Evolutionary conservation across 495 filamentous ascomycete genomes (phyloP).

Genomic region (Hamigera avellanea): DNA sequence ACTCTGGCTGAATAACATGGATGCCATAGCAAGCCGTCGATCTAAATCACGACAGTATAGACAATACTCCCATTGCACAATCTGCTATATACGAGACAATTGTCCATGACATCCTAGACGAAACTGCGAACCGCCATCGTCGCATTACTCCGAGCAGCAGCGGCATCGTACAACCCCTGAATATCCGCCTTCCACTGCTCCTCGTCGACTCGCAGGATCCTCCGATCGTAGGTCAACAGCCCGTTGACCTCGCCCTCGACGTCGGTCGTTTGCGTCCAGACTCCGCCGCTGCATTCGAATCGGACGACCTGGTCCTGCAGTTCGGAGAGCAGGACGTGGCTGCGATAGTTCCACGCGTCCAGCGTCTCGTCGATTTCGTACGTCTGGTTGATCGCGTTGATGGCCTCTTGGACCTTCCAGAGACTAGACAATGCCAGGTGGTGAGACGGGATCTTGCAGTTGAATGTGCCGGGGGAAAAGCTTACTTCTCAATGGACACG

Average conservation of each 20-base stretch:
- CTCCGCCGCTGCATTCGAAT: constrained; percentile 45
- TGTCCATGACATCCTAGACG: no score
- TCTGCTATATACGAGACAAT: no score
- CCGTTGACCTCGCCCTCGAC: constrained; percentile 69
- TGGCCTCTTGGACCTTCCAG: constrained; percentile 47
- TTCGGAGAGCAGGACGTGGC: constrained; percentile 36
- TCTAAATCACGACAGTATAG: no score
- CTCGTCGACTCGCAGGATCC: constrained; percentile 39
- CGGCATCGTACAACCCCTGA: constrained; percentile 44
- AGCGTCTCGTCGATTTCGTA: constrained; percentile 50
- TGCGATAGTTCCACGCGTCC: no score
- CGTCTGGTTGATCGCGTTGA: constrained; percentile 48
- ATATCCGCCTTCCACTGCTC: constrained; percentile 51
- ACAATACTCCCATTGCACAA: no score
- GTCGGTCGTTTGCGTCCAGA: constrained; percentile 59
- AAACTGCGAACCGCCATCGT: no score
- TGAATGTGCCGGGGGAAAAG: neutral
- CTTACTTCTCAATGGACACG: constrained; percentile 40
- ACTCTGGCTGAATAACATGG: no score
- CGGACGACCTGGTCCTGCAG: constrained; percentile 43
- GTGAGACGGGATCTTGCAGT: neutral
- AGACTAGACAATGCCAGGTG: constrained; percentile 11
- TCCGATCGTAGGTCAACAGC: constrained; percentile 53
- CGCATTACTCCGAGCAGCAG: no score
- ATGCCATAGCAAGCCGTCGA: no score